A percentile compares a stretch with the other conserved stretches of the same genome.
These are phyloP conservation scores for Fusarium camptoceras DNA, from an alignment of 2,329 filamentous ascomycete genomes.

Conservation along the genomic window DNA sequence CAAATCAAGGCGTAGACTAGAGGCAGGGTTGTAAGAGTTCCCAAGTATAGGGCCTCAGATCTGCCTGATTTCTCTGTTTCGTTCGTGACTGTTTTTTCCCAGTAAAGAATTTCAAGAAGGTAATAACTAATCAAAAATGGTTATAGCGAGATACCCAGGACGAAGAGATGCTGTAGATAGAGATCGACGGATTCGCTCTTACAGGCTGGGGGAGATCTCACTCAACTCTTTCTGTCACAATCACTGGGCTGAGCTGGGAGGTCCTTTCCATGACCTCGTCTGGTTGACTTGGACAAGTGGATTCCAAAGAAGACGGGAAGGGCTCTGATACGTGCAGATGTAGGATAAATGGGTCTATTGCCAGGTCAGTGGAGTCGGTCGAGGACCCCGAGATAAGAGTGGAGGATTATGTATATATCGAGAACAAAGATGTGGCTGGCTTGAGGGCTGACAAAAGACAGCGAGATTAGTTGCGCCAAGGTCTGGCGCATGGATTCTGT, in stretches of 20 bases:
- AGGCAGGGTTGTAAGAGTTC: constrained; percentile 17
- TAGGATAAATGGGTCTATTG: background rate
- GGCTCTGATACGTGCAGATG: constrained; percentile 20
- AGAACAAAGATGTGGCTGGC: background rate
- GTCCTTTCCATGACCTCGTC: constrained; percentile 19
- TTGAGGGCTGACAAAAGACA: background rate
- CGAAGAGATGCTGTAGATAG: constrained; percentile 7
- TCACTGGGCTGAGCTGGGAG: constrained; percentile 15
- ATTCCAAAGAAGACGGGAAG: background rate
- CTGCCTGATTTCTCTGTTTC: constrained; percentile 12
- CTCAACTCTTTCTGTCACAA: constrained; percentile 29
- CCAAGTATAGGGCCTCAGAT: constrained; percentile 22
- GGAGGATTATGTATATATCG: constrained; percentile 19
- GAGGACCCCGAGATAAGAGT: constrained; percentile 27
- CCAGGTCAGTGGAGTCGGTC: constrained; percentile 23
- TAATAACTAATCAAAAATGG: constrained; percentile 1
- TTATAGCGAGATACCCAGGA: background rate
- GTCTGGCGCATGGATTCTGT: constrained; percentile 6
- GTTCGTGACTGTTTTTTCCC: constrained; percentile 6
- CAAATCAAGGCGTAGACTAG: constrained; percentile 14
- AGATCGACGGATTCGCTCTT: constrained; percentile 38
- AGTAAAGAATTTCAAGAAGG: constrained; percentile 3
- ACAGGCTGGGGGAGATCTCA: constrained; percentile 37
- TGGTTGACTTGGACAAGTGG: constrained; percentile 30
- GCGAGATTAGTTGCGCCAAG: background rate